Base-by-base conservation (phyloP, 2,329 filamentous ascomycete species). In the Lachnellula suecica region DNA sequence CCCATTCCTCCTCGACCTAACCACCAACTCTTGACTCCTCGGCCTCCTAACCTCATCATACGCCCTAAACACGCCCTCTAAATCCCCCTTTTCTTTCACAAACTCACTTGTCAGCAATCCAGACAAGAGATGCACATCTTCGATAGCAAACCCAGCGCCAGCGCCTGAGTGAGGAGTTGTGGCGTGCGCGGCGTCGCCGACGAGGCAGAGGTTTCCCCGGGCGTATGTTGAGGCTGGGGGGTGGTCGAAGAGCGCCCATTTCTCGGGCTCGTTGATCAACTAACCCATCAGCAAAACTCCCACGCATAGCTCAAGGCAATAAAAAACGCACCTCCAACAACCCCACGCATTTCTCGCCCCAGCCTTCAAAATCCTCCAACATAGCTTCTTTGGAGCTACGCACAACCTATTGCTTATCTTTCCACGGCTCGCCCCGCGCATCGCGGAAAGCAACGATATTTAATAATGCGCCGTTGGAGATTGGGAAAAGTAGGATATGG, bases 401-500 rank as follows among this genome's bases (percentile, higher is more conserved):
- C 15, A 73, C 64, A 63, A 73, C 70, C 40, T 68, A 64, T 4
- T 66, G 56, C 27, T 64, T 60, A 13, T 68, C 61, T n/a, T 11
- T n/a, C 75, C 74, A 79, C 4, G 66, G 61, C 1, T 64, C 50
- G 1, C 68, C 57, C 38, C 76, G 68, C 1, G 71, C 68, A 23
- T 71, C 67, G 15, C 74, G 71, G 43, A 79, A 76, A 1, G 72
- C 73, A 20, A 81, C 73, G 3, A 79, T 71, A 60, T 86, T 87
- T 66, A 85, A 75, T 13, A 77, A 69, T 3, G 71, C 70, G 13
- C 74, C 75, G n/a, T 73, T 70, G 2, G 75, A 77, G 4, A 87
- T 79, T 0, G 83, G 79, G 61, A 84, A 86, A 1, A 76, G 81
- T 22, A 86, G 72, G 8, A 79, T 60, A 63, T 87, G 83, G 0